Evolutionary conservation across 306 rosid species (phyloP).

Genomic region (Acacia confusa): DNA sequence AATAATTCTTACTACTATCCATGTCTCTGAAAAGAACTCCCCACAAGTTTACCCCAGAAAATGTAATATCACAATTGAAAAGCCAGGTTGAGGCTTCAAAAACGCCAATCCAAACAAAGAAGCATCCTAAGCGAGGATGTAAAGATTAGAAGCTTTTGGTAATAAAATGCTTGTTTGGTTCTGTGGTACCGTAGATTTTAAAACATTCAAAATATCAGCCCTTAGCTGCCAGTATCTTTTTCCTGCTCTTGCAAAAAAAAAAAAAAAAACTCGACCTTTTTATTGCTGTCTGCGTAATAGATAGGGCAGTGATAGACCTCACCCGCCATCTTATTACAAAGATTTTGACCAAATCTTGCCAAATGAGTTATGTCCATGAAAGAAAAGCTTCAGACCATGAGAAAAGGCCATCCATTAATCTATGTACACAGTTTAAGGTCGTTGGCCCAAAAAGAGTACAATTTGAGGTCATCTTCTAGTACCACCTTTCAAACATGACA

Average conservation of each 20-base stretch:
- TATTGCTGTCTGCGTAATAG: not conserved
- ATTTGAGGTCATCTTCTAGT: conserved; percentile 17
- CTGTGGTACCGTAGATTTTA: not conserved
- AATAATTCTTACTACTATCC: no score
- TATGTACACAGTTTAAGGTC: conserved; percentile 26
- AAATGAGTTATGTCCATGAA: conserved; percentile 5
- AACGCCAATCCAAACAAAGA: no score
- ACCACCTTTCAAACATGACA: not conserved
- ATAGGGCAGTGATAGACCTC: no score
- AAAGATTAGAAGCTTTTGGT: not conserved
- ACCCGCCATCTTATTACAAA: not conserved
- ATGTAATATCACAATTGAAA: not conserved
- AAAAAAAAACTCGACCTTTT: no score
- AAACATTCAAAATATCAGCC: not conserved
- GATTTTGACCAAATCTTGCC: not conserved
- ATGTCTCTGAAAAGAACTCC: no score
- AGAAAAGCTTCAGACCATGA: not conserved
- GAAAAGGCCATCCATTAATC: not conserved
- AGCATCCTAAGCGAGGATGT: not conserved
- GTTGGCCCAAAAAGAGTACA: conserved; percentile 10
- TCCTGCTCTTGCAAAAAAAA: not conserved
- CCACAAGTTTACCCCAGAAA: no score
- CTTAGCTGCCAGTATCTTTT: no score
- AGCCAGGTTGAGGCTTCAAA: no score
- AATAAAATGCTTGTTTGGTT: not conserved